Conservation (phyloP, 371 early-diverging fungal species). For the Rhizopus stolonifer region DNA sequence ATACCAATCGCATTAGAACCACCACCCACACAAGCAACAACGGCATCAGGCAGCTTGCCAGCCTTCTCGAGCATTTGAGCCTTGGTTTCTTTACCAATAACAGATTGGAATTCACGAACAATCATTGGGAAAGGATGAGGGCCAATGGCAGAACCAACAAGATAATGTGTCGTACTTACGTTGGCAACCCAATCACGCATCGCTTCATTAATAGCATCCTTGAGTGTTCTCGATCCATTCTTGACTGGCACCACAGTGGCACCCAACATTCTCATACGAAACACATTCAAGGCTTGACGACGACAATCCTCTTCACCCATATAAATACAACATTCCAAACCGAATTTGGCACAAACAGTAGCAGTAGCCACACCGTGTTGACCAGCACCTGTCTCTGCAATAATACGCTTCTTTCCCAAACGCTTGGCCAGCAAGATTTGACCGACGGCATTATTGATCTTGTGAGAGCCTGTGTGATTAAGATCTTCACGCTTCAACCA, state of each 20-base stretch:
- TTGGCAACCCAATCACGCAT: slow-evolving; percentile 99
- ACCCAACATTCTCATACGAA: slow-evolving; percentile 93
- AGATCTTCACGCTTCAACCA: slow-evolving; percentile 98
- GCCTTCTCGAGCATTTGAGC: slow-evolving; percentile 79
- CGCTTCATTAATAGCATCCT: slow-evolving; percentile 98
- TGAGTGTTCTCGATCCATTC: slow-evolving; percentile 83
- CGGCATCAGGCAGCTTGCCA: slow-evolving; percentile 86
- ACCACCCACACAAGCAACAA: slow-evolving; percentile 94
- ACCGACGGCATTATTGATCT: slow-evolving; percentile 97
- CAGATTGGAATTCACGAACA: slow-evolving; percentile 95
- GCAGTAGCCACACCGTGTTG: slow-evolving; percentile 99
- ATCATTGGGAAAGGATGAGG: slow-evolving; percentile 94
- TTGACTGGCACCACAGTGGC: slow-evolving; percentile 89
- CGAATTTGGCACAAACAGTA: slow-evolving; percentile 97
- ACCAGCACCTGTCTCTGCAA: slow-evolving; percentile 98
- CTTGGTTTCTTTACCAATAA: slow-evolving; percentile 86
- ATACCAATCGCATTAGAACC: slow-evolving; percentile 96
- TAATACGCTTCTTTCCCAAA: slow-evolving; percentile 94
- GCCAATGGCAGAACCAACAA: slow-evolving; percentile 96
- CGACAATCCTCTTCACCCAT: slow-evolving; percentile 97
- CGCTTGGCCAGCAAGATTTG: slow-evolving; percentile 92
- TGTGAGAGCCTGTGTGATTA: slow-evolving; percentile 98
- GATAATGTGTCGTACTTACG: slow-evolving; percentile 89
- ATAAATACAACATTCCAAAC: slow-evolving; percentile 92
- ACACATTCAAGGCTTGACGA: slow-evolving; percentile 94